Base-by-base conservation (phyloP, 139 green algal genomes). In the Astrephomene gubernaculifera region DNA sequence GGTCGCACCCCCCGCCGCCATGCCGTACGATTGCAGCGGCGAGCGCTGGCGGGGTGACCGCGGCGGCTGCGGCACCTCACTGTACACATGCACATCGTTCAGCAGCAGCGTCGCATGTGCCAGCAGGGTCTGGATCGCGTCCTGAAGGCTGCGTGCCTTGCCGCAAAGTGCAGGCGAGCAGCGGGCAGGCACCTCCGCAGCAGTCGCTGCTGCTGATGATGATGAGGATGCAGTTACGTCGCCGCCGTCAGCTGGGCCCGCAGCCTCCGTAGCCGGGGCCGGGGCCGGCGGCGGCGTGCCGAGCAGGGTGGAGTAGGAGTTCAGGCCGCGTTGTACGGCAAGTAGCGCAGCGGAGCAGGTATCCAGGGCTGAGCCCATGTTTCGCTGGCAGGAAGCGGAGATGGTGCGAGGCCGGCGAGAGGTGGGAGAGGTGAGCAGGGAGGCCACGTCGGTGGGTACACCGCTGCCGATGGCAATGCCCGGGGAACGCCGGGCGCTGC, bases 131-230 rank as follows among this genome's bases (percentile, higher is more conserved):
- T 71, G 60, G 35, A 91, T 41, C 6, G 83, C 89, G 53, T 94
- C 89, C 64, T 90, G 80, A 67, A 93, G 60, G 85, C 90, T 93
- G 71, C 88, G 86, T 35, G 91, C 80, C 78, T 93, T 93, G 38
- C 91, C 91, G 35, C 76, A 64, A n/a, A 85, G 60, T 44, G 67
- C 52, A 12, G 43, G 22, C 52, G 74, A 84, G 36, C 53, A 41
- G 6, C 10, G 35, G 25, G 21, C 31, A 17, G 14, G 33, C 9
- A 35, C 64, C n/a, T 44, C 39, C 45, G 31, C 9, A 22, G 8
- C 2, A 2, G 17, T 2, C 57, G 31, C 45, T 53, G 36, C 52
- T 4, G 38, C 64, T 6, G 38, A 35, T 31, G 31, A 35, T 53
- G 36, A 38, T 4, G 38, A 49, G 22, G 38, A 35, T 31, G 35